Evolutionary conservation across 228 moss, liverwort and hornwort genomes (phyloP), one percentile per base, ranked within the genome.

Genomic region (Sphagnum magellanicum): DNA sequence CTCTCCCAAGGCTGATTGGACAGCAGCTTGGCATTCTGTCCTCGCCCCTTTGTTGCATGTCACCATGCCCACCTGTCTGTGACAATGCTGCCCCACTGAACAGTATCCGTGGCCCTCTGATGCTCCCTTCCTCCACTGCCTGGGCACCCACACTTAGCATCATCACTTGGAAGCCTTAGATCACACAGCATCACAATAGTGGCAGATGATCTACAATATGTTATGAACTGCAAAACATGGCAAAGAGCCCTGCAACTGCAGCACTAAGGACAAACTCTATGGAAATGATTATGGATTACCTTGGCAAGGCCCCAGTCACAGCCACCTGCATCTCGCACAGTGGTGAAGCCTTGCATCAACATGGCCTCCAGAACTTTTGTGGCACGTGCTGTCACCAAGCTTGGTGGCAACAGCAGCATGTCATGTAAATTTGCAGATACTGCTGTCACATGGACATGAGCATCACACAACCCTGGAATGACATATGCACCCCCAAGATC

Each of bases 221-320:
- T 32, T 32, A 32, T 32, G 32, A 32, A 32, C 32, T 32, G 32
- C 32, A 32, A 32, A 32, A 32, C 32, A 32, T 32, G 32, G 32
- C 32, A 32, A 32, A 32, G 32, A 32, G 32, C 32, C 3, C 32
- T 32, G 32, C 32, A 32, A 32, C 3, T 32, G 32, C 32, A 32
- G 32, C 32, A 32, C 32, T 32, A 32, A 3, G 1, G 32, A 32
- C 32, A 32, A 32, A 32, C 32, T 32, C 32, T 32, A 32, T 32
- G 32, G 32, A 32, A 32, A 32, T 55, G 55, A 12, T 8, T 12
- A 55, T 11, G 11, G 10, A 50, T 55, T 58, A 81, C 81, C 80
- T 76, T 82, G 11, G 88, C 82, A 64, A 88, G 78, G 51, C 88
- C 88, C 88, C 85, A 88, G 73, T 88, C 88, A 73, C 88, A 88